phyloP scores from a whole-genome alignment of 805 yeast genomes.

The Myxozyma mucilagina region DNA sequence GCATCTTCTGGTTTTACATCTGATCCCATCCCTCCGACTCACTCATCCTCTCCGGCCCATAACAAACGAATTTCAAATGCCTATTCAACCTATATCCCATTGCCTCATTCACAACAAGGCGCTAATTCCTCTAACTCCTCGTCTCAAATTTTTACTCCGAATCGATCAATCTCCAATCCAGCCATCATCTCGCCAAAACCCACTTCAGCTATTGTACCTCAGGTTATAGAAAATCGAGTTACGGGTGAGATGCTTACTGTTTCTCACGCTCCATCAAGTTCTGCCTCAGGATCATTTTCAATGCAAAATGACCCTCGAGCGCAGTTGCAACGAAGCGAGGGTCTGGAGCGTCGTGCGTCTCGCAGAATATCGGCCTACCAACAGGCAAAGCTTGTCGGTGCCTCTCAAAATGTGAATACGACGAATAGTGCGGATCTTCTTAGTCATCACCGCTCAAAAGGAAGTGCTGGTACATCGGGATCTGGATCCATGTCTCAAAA shows the following conservation, averaged over 20 bases:
- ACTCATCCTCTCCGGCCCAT: neutral
- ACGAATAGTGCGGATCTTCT: constrained; percentile 8
- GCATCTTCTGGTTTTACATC: neutral
- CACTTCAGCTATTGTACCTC: neutral
- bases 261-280: neutral
- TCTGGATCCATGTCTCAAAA: neutral
- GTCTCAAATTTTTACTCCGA: constrained; percentile 7
- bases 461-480: neutral
- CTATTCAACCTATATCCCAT: neutral
- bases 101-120: neutral
- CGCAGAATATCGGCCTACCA: constrained; percentile 93
- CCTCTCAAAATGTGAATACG: neutral
- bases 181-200: neutral
- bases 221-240: neutral
- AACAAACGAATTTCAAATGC: neutral
- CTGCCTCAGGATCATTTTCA: constrained; percentile 12
- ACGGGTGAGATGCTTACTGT: neutral
- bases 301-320: constrained; percentile 69
- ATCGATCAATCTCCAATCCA: constrained; percentile 9
- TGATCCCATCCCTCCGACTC: constrained; percentile 5
- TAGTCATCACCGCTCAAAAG: neutral
- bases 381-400: constrained; percentile 60
- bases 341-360: constrained; percentile 88
- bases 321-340: constrained; percentile 78
- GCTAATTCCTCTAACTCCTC: neutral